Percentiles rank a stretch among this genome's conserved stretches.
Evolutionary conservation across 1,139 yeast species (phyloP).

Genomic region (Debaryomyces fabryi): DNA sequence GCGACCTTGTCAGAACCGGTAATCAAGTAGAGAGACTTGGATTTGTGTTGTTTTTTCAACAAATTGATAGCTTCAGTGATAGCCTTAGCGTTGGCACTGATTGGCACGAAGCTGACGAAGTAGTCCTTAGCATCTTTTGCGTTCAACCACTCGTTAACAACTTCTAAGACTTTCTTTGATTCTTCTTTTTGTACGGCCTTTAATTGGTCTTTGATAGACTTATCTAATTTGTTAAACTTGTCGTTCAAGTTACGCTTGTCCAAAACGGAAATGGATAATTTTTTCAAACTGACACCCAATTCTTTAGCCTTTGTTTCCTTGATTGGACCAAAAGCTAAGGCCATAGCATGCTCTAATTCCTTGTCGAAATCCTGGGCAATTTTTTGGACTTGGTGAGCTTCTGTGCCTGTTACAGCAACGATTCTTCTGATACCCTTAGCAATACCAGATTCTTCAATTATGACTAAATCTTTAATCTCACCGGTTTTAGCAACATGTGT

Average conservation of each 20-base stretch:
- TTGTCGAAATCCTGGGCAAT: conserved; percentile 71
- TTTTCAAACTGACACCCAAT: conserved; percentile 80
- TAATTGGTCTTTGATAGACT: conserved; percentile 82
- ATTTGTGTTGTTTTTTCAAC: conserved; percentile 76
- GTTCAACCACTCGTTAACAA: conserved; percentile 71
- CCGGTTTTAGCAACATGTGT: conserved; percentile 93
- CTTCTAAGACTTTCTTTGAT: conserved; percentile 75
- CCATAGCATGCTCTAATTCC: conserved; percentile 59
- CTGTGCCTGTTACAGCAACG: conserved; percentile 93
- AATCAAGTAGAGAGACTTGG: conserved; percentile 78
- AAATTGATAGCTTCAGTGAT: conserved; percentile 88
- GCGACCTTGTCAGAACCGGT: conserved; percentile 88
- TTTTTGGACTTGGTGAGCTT: conserved; percentile 88
- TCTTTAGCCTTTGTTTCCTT: conserved; percentile 84
- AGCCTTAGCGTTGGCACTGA: conserved; percentile 89
- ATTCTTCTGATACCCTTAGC: conserved; percentile 98
- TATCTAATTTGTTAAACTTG: conserved; percentile 77
- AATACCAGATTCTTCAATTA: conserved; percentile 94
- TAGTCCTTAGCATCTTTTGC: conserved; percentile 49
- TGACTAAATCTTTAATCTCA: conserved; percentile 87
- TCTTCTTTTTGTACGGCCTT: conserved; percentile 89
- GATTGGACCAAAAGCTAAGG: conserved; percentile 61
- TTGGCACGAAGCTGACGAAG: conserved; percentile 68
- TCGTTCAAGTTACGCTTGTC: conserved; percentile 76
- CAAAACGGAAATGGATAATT: conserved; percentile 78